Evolutionary conservation across 805 yeast genomes (phyloP), one percentile per base, ranked within the genome.

Genomic region (Candida easanensis): DNA sequence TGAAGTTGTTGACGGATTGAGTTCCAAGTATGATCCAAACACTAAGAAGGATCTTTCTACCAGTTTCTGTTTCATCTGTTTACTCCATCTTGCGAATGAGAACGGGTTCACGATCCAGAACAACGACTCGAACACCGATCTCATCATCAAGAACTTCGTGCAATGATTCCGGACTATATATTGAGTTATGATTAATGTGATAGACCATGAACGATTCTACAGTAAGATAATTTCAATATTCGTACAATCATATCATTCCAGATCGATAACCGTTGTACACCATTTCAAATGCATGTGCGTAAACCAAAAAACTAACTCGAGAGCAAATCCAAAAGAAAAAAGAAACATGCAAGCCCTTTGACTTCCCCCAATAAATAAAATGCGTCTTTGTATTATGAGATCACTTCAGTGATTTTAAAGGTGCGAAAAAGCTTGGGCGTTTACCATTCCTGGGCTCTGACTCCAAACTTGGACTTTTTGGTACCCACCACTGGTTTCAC

Each of bases 61-160:
- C 1, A 84, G 95, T 66, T 85, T 85, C 61, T 85, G 87, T 54
- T 88, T 88, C 54, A 86, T 88, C 42, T 86, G 96, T 56, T 65
- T 88, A 56, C 64, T 88, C 25, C 97, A 88, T 64, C 68, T 88
- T 48, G 95, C 96, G 11, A 88, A 89, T 60, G 97, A 88, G 60
- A 81, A 85, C 56, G 93, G 90, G 1, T 69, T 88, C 30, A 57
- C 68, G 3, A 74, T 88, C 7, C 66, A 70, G 15, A 75, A 77
- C 46, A 74, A 39, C 15, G 26, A 42, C 2, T 54, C 49, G 31
- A 56, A 57, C 21, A 34, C 56, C 9, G 62, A 57, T 39, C 45
- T 57, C 33, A 36, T 45, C 18, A 44, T 44, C 38, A 36, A 44
- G n/a, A 33, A 36, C 38, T 39, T 44, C 17, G 23, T 16, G 7